Conservation (phyloP, 805 yeast genomes). For the Lipomyces yamanashiensis region DNA sequence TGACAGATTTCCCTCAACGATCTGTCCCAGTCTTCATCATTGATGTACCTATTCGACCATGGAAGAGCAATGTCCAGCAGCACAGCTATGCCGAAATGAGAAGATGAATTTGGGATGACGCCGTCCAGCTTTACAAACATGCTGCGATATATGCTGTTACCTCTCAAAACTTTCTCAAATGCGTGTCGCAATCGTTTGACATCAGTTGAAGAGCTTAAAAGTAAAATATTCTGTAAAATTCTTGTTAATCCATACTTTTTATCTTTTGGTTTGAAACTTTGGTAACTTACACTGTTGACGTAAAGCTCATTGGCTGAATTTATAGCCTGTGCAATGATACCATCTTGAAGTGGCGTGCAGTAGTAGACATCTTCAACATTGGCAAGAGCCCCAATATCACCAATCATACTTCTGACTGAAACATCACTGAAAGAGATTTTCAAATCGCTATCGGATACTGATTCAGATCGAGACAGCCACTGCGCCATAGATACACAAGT, state of each 20-base stretch:
- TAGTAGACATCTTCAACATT: conserved; percentile 17
- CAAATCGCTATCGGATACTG: background rate
- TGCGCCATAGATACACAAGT: conserved; percentile 19
- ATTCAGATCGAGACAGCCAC: background rate
- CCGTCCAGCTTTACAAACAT: conserved; percentile 10
- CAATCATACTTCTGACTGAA: background rate
- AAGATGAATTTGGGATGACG: background rate
- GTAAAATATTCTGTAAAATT: conserved; percentile 22
- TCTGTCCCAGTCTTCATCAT: conserved; percentile 10
- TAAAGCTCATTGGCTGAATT: conserved; percentile 19
- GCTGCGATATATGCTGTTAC: conserved; percentile 24
- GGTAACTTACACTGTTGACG: conserved; percentile 28
- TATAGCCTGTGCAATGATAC: conserved; percentile 31
- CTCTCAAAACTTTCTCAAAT: conserved; percentile 17
- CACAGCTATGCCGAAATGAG: conserved; percentile 23
- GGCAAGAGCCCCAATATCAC: background rate
- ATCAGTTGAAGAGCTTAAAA: conserved; percentile 17
- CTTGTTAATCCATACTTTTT: background rate
- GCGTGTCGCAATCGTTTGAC: conserved; percentile 18
- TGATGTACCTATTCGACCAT: background rate
- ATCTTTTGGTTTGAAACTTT: background rate
- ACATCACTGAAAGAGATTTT: background rate
- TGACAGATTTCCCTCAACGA: background rate
- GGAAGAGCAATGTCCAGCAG: background rate
- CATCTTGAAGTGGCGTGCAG: conserved; percentile 40